phyloP scores from a whole-genome alignment of 78 protist species.

The Diacronema lutheri region DNA sequence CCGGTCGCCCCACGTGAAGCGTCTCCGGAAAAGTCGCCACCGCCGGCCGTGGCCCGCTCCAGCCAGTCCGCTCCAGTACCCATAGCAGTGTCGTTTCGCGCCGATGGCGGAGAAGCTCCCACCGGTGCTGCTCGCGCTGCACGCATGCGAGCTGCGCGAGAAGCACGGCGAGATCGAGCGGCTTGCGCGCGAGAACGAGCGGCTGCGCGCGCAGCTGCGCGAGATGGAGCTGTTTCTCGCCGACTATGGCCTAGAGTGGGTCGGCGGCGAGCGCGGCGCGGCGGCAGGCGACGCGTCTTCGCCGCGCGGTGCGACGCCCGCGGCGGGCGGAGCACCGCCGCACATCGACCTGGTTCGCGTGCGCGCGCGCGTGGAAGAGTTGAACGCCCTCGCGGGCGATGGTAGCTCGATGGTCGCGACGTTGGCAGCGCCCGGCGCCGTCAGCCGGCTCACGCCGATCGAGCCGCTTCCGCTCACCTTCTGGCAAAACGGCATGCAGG shows the following conservation, averaged over 20 bases:
- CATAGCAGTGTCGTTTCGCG: too few relatives aligned
- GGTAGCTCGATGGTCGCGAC: too few relatives aligned
- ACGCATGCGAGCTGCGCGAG: too few relatives aligned
- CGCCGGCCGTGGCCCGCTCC: too few relatives aligned
- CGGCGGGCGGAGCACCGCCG: too few relatives aligned
- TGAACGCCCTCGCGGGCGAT: neutral
- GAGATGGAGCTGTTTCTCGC: neutral
- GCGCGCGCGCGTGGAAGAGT: neutral
- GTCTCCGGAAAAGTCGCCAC: too few relatives aligned
- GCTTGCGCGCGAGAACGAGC: neutral
- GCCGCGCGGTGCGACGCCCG: neutral
- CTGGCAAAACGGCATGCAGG: neutral
- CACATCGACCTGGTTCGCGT: neutral
- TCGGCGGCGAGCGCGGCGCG: neutral
- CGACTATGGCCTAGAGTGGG: neutral
- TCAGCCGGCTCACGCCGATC: too few relatives aligned
- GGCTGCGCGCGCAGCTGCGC: too few relatives aligned
- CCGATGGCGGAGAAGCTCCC: too few relatives aligned
- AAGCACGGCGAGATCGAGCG: neutral
- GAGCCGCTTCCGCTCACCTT: neutral
- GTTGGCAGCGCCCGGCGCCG: neutral
- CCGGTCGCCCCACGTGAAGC: too few relatives aligned
- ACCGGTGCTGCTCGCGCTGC: too few relatives aligned
- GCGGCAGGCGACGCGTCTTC: neutral
- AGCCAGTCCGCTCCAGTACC: too few relatives aligned